phyloP scores from a whole-genome alignment of 1,284 basidiomycete genomes.

The Testicularia cyperi region DNA sequence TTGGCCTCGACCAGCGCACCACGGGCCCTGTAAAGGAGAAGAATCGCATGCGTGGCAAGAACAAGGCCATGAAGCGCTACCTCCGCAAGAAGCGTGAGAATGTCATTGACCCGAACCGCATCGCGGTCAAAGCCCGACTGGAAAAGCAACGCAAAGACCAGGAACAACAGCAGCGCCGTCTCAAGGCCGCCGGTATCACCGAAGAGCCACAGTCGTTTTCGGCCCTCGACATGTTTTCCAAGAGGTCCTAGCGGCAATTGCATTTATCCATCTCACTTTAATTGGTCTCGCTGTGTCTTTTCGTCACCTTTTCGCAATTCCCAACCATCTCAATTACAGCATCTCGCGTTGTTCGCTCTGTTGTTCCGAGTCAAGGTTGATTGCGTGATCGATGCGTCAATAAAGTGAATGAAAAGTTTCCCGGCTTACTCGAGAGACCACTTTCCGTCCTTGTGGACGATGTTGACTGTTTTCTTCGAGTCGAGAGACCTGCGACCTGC shows the following conservation, averaged over 20 bases:
- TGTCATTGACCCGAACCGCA: slow-evolving; percentile 50
- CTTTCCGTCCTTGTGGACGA: slow-evolving; percentile 69
- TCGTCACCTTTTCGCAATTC: too few species aligned
- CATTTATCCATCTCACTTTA: too few species aligned
- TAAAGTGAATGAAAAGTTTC: background rate
- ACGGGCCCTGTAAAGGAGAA: slow-evolving; percentile 39
- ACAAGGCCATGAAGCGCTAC: slow-evolving; percentile 51
- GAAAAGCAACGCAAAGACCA: slow-evolving; percentile 26
- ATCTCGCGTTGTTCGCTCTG: too few species aligned
- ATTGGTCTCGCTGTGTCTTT: background rate
- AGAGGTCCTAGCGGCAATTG: slow-evolving; percentile 8
- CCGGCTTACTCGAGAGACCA: slow-evolving; percentile 70
- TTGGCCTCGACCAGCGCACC: slow-evolving; percentile 14
- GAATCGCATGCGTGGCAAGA: slow-evolving; percentile 52
- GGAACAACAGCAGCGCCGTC: slow-evolving; percentile 11
- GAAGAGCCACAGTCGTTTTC: slow-evolving; percentile 7
- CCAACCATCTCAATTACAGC: too few species aligned
- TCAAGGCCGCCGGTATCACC: slow-evolving; percentile 15
- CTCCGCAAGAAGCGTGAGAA: slow-evolving; percentile 55
- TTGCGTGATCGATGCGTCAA: too few species aligned
- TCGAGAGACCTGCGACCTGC: slow-evolving; percentile 85
- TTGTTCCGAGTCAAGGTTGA: too few species aligned
- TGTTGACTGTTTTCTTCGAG: slow-evolving; percentile 77
- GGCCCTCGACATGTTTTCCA: slow-evolving; percentile 32
- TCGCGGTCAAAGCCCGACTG: slow-evolving; percentile 39